phyloP scores from a whole-genome alignment of 345 rosid genomes.

The Camelina hispida region DNA sequence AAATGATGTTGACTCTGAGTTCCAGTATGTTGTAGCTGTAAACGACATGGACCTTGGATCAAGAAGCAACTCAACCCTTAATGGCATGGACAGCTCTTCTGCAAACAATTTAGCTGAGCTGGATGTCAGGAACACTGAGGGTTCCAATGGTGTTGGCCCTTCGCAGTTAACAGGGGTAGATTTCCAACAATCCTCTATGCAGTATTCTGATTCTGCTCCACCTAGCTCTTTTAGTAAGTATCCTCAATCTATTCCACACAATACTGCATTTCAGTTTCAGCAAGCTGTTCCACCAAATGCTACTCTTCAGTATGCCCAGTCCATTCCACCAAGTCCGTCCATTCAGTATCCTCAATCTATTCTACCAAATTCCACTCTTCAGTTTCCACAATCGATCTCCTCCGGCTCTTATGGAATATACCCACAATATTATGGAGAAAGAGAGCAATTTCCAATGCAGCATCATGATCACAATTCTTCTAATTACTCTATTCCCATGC shows the following conservation, averaged over 20 bases:
- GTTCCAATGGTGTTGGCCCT: conserved; percentile 46
- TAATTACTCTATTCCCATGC: conserved; percentile 47
- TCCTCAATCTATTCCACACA: conserved; percentile 51
- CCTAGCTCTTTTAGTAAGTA: conserved; percentile 55
- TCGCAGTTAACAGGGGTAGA: conserved; percentile 48
- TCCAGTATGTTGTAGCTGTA: conserved; percentile 75
- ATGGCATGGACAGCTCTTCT: conserved; percentile 58
- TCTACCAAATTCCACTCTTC: conserved; percentile 32
- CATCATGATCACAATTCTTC: conserved; percentile 47
- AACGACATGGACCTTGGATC: conserved; percentile 78
- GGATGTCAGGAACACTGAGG: conserved; percentile 50
- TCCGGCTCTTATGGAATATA: conserved; percentile 54
- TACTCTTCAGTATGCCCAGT: conserved; percentile 38
- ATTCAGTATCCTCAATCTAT: conserved; percentile 44
- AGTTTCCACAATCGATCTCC: conserved; percentile 56
- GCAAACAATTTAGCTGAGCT: conserved; percentile 61
- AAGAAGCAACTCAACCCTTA: conserved; percentile 54
- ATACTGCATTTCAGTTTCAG: conserved; percentile 46
- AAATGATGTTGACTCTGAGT: conserved; percentile 65
- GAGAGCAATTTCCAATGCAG: conserved; percentile 50
- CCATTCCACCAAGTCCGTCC: conserved; percentile 37
- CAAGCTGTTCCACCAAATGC: conserved; percentile 40
- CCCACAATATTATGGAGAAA: conserved; percentile 58
- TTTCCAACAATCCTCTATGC: conserved; percentile 50
- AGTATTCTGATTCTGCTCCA: conserved; percentile 46